phyloP scores from a whole-genome alignment of 2,329 filamentous ascomycete species.

The Fusarium ambrosium region DNA sequence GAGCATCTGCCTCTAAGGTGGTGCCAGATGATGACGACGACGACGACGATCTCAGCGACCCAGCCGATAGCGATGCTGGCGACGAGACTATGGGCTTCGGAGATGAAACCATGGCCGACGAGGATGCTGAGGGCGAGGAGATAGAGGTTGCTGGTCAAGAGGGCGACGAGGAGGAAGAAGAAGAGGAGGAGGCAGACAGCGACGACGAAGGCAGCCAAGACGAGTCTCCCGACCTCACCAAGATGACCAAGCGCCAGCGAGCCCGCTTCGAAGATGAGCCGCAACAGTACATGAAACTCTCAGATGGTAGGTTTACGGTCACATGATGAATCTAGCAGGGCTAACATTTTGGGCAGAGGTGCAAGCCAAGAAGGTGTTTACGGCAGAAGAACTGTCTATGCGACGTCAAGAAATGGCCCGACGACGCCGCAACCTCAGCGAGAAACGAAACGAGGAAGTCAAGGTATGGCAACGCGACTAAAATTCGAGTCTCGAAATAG shows the following conservation, averaged over 20 bases:
- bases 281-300: slow-evolving; percentile 70
- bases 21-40: slow-evolving; percentile 60
- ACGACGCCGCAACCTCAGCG: slow-evolving; percentile 71
- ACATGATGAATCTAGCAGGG: neutral
- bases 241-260: slow-evolving; percentile 73
- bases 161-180: slow-evolving; percentile 58
- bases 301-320: slow-evolving; percentile 63
- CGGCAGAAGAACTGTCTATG: slow-evolving; percentile 73
- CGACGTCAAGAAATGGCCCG: slow-evolving; percentile 73
- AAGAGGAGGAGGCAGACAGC: slow-evolving; percentile 60
- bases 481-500: slow-evolving; percentile 7
- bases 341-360: slow-evolving; percentile 62
- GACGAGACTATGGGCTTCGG: slow-evolving; percentile 56
- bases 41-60: slow-evolving; percentile 69
- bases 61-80: slow-evolving; percentile 63
- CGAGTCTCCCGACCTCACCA: slow-evolving; percentile 67
- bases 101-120: slow-evolving; percentile 61
- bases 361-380: slow-evolving; percentile 73
- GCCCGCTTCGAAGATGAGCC: slow-evolving; percentile 70
- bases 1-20: slow-evolving; percentile 51
- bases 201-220: slow-evolving; percentile 62
- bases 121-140: slow-evolving; percentile 64
- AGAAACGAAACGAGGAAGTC: slow-evolving; percentile 75
- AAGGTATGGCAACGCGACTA: slow-evolving; percentile 59
- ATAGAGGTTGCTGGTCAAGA: slow-evolving; percentile 58